A percentile compares a stretch with the other conserved stretches of the same genome.
Conservation (phyloP, 169 alveolate genomes). For the Plasmodium inui region DNA sequence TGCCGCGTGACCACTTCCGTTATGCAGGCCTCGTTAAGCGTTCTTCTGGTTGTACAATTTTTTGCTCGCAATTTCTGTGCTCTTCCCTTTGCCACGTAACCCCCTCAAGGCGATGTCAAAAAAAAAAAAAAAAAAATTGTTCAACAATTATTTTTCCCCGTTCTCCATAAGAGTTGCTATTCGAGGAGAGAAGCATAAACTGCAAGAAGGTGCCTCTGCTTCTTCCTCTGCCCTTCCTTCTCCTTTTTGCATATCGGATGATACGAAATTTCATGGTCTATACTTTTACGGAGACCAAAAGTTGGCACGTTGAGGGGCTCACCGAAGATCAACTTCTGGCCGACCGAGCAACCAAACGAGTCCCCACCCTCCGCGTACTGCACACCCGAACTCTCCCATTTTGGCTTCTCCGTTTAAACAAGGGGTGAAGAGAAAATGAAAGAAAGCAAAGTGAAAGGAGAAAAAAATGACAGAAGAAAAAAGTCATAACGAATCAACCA, state of each 20-base stretch:
- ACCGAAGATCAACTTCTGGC: not conserved
- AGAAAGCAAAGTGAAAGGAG: constrained; percentile 31
- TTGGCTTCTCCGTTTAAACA: not conserved
- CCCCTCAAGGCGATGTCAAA: not conserved
- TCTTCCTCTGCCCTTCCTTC: not conserved
- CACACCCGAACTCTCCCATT: not conserved
- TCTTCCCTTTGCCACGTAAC: not conserved
- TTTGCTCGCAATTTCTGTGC: not conserved
- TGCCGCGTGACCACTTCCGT: not conserved
- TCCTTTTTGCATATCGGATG: not conserved
- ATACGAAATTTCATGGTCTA: not conserved
- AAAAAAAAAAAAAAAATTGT: not conserved
- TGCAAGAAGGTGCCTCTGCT: not conserved
- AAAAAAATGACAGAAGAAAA: constrained; percentile 59
- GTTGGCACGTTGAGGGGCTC: not conserved
- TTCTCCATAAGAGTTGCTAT: not conserved
- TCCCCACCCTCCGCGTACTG: not conserved
- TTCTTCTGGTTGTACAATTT: not conserved
- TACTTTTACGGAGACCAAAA: not conserved
- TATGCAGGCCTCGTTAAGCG: not conserved
- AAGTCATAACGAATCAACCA: constrained; percentile 34
- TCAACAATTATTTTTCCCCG: not conserved
- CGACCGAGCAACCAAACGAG: not conserved
- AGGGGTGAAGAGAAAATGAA: constrained; percentile 2
- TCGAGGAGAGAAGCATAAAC: not conserved